phyloP scores from a whole-genome alignment of 140 eudicot species.

The Ambrosia hybrid region DNA sequence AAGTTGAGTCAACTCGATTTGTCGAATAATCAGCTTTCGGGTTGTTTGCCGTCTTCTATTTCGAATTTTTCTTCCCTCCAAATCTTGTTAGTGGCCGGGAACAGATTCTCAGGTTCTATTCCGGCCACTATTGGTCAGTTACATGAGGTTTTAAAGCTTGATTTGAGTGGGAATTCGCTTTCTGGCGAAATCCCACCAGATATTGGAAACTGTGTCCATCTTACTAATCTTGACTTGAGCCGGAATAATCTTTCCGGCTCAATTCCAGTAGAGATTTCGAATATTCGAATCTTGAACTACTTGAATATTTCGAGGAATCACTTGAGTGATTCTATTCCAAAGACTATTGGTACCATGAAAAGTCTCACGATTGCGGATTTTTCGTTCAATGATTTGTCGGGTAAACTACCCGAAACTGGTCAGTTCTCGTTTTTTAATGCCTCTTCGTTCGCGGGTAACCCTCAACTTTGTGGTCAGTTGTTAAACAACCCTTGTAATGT shows the following conservation, averaged over 20 bases:
- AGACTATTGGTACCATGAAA: slow-evolving; percentile 71
- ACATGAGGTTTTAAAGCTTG: slow-evolving; percentile 57
- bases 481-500: slow-evolving; percentile 70
- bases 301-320: slow-evolving; percentile 80
- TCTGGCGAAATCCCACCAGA: slow-evolving; percentile 74
- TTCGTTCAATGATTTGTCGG: slow-evolving; percentile 84
- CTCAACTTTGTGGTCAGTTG: slow-evolving; percentile 75
- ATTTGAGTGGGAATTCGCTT: slow-evolving; percentile 57
- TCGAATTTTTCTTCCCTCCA: slow-evolving; percentile 78
- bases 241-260: slow-evolving; percentile 74
- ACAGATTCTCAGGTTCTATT: slow-evolving; percentile 69
- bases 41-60: slow-evolving; percentile 61
- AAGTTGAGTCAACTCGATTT: slow-evolving; percentile 57
- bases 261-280: slow-evolving; percentile 63
- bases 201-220: slow-evolving; percentile 62
- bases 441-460: slow-evolving; percentile 84
- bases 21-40: slow-evolving; percentile 65
- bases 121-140: slow-evolving; percentile 75
- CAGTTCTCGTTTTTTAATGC: slow-evolving; percentile 82
- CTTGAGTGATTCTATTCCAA: slow-evolving; percentile 65
- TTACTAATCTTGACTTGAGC: slow-evolving; percentile 85
- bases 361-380: slow-evolving; percentile 89
- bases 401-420: slow-evolving; percentile 76
- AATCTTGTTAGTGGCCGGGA: slow-evolving; percentile 57
- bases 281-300: slow-evolving; percentile 67